Percentiles rank a stretch among this genome's conserved stretches.
Conservation (phyloP, 2,329 filamentous ascomycete species). For the Colletotrichum siamense region DNA sequence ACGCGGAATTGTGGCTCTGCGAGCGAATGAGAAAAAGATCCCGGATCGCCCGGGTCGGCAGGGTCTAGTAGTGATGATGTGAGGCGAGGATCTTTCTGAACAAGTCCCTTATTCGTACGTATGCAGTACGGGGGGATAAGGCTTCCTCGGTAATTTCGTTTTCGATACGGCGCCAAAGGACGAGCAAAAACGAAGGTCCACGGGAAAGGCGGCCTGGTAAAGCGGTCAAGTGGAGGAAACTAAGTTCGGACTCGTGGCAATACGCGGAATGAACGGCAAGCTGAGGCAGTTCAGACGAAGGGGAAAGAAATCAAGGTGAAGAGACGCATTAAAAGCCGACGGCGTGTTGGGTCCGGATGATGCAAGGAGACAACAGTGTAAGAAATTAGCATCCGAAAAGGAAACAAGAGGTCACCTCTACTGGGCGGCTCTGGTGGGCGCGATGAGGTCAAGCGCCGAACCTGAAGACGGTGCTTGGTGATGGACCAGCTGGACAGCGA, state of each 20-base stretch:
- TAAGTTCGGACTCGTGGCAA: neutral
- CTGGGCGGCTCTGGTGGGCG: neutral
- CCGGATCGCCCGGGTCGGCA: slow-evolving; percentile 9
- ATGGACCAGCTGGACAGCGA: neutral
- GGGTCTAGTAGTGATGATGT: slow-evolving; percentile 6
- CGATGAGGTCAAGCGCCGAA: slow-evolving; percentile 10
- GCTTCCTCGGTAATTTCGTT: neutral
- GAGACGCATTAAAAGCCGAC: neutral
- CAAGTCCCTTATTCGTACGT: neutral
- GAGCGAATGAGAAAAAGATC: slow-evolving; percentile 5
- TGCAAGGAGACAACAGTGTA: neutral
- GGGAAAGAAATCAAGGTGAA: neutral
- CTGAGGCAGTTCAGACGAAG: neutral
- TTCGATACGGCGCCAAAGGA: neutral
- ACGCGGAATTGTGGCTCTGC: slow-evolving; percentile 14
- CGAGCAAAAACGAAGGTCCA: neutral
- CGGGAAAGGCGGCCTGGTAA: neutral
- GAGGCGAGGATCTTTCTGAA: neutral
- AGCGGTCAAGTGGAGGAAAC: neutral
- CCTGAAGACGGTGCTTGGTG: neutral
- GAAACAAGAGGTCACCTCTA: neutral
- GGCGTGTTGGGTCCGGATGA: neutral
- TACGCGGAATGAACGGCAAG: neutral
- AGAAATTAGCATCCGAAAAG: neutral
- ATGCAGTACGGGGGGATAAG: neutral